phyloP scores from a whole-genome alignment of 2,329 filamentous ascomycete genomes.

The Colletotrichum cuscutae region DNA sequence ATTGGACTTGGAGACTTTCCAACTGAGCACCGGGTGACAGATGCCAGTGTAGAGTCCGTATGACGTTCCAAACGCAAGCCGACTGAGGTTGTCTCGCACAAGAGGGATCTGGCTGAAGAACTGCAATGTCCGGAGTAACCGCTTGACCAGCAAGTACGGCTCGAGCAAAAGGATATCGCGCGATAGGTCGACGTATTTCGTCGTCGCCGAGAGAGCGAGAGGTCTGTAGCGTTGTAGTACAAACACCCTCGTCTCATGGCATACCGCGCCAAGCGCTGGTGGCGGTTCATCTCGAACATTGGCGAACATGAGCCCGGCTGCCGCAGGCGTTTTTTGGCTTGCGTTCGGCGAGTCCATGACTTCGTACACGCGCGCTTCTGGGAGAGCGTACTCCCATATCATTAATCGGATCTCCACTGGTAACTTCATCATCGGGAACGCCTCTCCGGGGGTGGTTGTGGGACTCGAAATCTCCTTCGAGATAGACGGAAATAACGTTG shows the following conservation, averaged over 20 bases:
- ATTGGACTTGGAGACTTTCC: slow-evolving; percentile 55
- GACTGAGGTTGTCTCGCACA: slow-evolving; percentile 51
- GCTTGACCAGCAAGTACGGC: slow-evolving; percentile 58
- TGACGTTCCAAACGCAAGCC: slow-evolving; percentile 57
- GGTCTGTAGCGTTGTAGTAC: slow-evolving; percentile 56
- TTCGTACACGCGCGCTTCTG: slow-evolving; percentile 57
- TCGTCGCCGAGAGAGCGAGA: slow-evolving; percentile 54
- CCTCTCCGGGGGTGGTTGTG: background rate
- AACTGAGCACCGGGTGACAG: slow-evolving; percentile 56
- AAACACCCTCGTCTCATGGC: slow-evolving; percentile 54
- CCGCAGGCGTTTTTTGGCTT: slow-evolving; percentile 49
- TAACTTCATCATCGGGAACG: slow-evolving; percentile 41
- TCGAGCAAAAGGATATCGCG: slow-evolving; percentile 59
- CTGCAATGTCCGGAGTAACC: slow-evolving; percentile 56
- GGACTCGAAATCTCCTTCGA: background rate
- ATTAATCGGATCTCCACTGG: slow-evolving; percentile 57
- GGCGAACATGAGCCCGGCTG: slow-evolving; percentile 57
- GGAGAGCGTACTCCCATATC: slow-evolving; percentile 58
- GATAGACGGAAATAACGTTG: slow-evolving; percentile 18
- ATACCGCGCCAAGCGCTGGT: slow-evolving; percentile 54
- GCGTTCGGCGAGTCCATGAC: slow-evolving; percentile 57
- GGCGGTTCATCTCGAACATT: slow-evolving; percentile 57
- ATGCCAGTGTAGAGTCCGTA: slow-evolving; percentile 58
- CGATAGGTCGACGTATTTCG: slow-evolving; percentile 57
- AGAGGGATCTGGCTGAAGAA: slow-evolving; percentile 58